Conservation (phyloP, 495 filamentous ascomycete species). For the Immersiella caudata region DNA sequence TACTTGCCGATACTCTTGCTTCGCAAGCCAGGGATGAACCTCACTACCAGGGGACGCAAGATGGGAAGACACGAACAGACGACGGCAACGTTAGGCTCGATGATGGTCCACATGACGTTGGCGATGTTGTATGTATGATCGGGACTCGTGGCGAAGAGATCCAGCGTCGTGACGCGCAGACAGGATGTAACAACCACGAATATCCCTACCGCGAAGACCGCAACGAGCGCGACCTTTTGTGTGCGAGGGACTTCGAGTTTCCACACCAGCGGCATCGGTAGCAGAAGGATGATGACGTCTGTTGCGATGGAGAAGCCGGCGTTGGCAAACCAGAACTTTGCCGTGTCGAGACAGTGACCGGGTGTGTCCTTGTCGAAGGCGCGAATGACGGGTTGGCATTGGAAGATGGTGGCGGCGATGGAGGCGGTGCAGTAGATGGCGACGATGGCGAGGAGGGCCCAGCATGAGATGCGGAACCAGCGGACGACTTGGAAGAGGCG, state of each 20-base stretch:
- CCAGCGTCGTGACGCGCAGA: constrained; percentile 35
- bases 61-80: constrained; percentile 53
- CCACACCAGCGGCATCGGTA: constrained; percentile 60
- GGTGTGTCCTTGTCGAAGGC: constrained; percentile 56
- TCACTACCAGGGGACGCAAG: constrained; percentile 26
- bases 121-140: constrained; percentile 39
- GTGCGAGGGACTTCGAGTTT: constrained; percentile 51
- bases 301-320: constrained; percentile 57
- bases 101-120: constrained; percentile 52
- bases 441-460: constrained; percentile 27
- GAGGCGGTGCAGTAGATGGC: constrained; percentile 35
- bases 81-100: constrained; percentile 51
- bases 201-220: constrained; percentile 41
- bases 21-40: constrained; percentile 12
- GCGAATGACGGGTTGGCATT: constrained; percentile 43
- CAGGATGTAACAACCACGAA: constrained; percentile 43
- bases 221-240: constrained; percentile 53
- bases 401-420: constrained; percentile 36
- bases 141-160: constrained; percentile 31
- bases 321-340: constrained; percentile 53
- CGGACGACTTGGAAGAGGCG: constrained; percentile 37
- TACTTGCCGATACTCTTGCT: background rate
- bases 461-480: constrained; percentile 35
- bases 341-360: constrained; percentile 54
- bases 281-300: constrained; percentile 57